Conservation (phyloP, 495 filamentous ascomycete genomes). For the Penicillium pulvis region DNA sequence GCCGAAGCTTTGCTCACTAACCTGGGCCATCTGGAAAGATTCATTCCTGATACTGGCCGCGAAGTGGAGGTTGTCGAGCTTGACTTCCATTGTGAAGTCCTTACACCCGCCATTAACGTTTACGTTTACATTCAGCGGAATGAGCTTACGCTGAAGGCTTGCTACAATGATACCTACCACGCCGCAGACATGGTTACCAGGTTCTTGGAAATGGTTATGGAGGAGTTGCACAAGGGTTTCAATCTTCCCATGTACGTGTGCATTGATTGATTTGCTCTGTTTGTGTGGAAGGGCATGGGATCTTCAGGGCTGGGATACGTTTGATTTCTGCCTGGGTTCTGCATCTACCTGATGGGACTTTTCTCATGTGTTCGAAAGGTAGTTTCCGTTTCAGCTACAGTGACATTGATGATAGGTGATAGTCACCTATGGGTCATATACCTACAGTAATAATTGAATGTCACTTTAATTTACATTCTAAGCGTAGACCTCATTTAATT, state of each 20-base stretch:
- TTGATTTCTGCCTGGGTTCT: no score
- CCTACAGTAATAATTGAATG: no score
- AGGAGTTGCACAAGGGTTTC: not conserved
- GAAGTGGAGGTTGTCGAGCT: not conserved
- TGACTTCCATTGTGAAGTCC: not conserved
- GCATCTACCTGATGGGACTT: no score
- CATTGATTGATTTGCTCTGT: not conserved
- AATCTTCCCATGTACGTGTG: not conserved
- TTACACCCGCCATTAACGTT: not conserved
- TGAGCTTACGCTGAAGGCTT: not conserved
- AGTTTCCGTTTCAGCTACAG: no score
- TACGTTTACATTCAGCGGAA: not conserved
- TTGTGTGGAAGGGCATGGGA: not conserved
- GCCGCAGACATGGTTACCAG: not conserved
- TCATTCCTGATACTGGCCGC: not conserved
- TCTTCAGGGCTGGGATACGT: no score
- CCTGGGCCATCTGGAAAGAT: not conserved
- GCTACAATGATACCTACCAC: not conserved
- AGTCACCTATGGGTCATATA: no score
- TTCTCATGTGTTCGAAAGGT: no score
- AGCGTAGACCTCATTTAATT: no score
- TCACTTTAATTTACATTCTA: no score
- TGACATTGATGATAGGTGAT: no score
- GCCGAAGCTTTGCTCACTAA: not conserved
- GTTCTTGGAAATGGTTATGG: not conserved